Conservation (phyloP, 352 stramenopile species). For the Pythium sp. region DNA sequence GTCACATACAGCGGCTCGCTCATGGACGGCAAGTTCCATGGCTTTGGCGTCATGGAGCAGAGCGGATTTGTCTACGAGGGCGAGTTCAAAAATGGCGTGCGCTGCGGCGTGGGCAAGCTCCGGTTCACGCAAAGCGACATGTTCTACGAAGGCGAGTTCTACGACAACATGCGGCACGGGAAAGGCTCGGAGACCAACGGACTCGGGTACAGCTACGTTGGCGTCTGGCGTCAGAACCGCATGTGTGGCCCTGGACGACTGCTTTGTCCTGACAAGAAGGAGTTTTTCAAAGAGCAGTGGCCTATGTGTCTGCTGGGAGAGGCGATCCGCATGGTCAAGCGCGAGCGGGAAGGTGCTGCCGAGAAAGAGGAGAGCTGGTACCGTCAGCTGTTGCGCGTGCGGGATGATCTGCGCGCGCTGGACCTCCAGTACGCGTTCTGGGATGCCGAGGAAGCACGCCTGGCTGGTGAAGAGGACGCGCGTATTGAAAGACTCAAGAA, state of each 20-base stretch:
- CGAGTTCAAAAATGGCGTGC: slow-evolving; percentile 42
- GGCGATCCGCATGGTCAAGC: slow-evolving; percentile 48
- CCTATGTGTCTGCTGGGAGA: slow-evolving; percentile 58
- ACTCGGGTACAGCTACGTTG: slow-evolving; percentile 56
- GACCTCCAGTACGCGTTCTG: slow-evolving; percentile 62
- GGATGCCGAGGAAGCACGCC: slow-evolving; percentile 53
- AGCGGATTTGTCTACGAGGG: slow-evolving; percentile 55
- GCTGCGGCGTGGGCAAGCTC: slow-evolving; percentile 48
- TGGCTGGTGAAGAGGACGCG: slow-evolving; percentile 40
- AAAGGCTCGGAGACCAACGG: slow-evolving; percentile 60
- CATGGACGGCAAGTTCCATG: slow-evolving; percentile 53
- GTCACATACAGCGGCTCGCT: slow-evolving; percentile 69
- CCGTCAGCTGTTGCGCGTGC: slow-evolving; percentile 54
- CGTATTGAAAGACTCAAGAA: slow-evolving; percentile 50
- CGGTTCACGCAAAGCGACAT: slow-evolving; percentile 38
- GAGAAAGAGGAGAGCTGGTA: slow-evolving; percentile 45
- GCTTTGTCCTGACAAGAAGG: slow-evolving; percentile 36
- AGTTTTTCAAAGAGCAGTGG: slow-evolving; percentile 55
- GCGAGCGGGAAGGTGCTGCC: slow-evolving; percentile 21
- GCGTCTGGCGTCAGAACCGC: slow-evolving; percentile 50
- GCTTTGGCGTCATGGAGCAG: slow-evolving; percentile 55
- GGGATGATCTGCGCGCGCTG: slow-evolving; percentile 58
- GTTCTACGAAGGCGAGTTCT: slow-evolving; percentile 69
- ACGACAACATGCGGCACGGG: slow-evolving; percentile 54
- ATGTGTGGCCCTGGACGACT: slow-evolving; percentile 53